A percentile compares a stretch with the other conserved stretches of the same genome.
Evolutionary conservation across 495 filamentous ascomycete species (phyloP).

Genomic region (Trichoderma erinaceum): DNA sequence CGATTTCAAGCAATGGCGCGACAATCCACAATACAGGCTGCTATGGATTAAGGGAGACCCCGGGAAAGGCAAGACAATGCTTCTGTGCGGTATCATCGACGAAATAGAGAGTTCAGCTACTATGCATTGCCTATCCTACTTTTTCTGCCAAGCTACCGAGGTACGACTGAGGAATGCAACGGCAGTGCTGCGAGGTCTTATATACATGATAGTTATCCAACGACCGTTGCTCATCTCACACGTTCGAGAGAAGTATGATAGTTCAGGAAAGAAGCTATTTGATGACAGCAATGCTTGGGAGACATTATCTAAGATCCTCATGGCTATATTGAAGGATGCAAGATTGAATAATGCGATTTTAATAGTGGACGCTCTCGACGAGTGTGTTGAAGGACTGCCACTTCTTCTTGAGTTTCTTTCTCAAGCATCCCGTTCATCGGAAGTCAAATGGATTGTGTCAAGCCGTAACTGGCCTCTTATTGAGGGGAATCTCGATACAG

Average conservation of each 20-base stretch:
- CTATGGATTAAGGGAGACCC: conserved; percentile 37
- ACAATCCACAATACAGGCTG: conserved; percentile 12
- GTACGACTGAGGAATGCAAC: conserved; percentile 32
- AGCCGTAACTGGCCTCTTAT: not conserved
- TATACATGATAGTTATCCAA: conserved; percentile 32
- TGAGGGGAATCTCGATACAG: not conserved
- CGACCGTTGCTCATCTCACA: conserved; percentile 30
- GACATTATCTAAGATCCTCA: conserved; percentile 28
- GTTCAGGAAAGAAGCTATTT: conserved; percentile 26
- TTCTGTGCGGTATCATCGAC: conserved; percentile 37
- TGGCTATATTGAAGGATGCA: conserved; percentile 27
- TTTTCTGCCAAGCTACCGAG: conserved; percentile 40
- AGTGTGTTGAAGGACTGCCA: conserved; percentile 27
- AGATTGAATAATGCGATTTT: conserved; percentile 15
- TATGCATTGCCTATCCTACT: conserved; percentile 30
- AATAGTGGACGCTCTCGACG: conserved; percentile 41
- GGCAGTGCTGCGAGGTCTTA: conserved; percentile 36
- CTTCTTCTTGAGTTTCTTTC: conserved; percentile 28
- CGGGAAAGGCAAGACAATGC: conserved; percentile 46
- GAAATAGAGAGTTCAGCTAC: conserved; percentile 22
- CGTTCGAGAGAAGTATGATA: conserved; percentile 28
- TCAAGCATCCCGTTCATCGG: not conserved
- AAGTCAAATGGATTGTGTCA: conserved; percentile 1
- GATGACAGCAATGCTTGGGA: conserved; percentile 28
- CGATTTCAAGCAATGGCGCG: conserved; percentile 31